phyloP scores from a whole-genome alignment of 2,329 filamentous ascomycete genomes.

The Diaporthe aspalathi region DNA sequence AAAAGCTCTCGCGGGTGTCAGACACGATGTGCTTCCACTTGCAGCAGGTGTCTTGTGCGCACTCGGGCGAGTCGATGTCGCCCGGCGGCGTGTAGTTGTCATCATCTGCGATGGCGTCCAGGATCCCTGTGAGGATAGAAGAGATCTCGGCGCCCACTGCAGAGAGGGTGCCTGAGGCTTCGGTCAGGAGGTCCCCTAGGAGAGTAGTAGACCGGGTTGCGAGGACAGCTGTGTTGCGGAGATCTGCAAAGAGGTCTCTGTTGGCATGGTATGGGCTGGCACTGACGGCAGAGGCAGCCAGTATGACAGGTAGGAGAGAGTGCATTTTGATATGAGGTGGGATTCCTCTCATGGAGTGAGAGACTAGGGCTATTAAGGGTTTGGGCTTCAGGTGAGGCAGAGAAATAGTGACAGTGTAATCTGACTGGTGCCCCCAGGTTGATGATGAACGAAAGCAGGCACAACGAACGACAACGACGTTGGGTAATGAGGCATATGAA shows the following conservation, averaged over 20 bases:
- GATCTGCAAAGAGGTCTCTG: conserved; percentile 15
- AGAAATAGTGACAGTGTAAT: not conserved
- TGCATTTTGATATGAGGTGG: conserved; percentile 5
- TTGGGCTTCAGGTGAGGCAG: not conserved
- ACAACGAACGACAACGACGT: conserved; percentile 5
- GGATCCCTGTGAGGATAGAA: conserved; percentile 11
- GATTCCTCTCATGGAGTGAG: not conserved
- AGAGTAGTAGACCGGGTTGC: conserved; percentile 26
- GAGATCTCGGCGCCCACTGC: conserved; percentile 25
- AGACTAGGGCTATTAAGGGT: not conserved
- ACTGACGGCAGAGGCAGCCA: not conserved
- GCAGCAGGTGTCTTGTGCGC: conserved; percentile 47
- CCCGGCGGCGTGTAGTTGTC: conserved; percentile 15
- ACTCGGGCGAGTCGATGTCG: conserved; percentile 41
- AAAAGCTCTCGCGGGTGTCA: conserved; percentile 46
- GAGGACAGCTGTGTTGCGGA: conserved; percentile 2
- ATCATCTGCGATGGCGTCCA: conserved; percentile 23
- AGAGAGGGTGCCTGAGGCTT: conserved; percentile 19
- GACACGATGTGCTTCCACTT: conserved; percentile 54
- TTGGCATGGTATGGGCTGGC: conserved; percentile 3
- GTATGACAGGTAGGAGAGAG: conserved; percentile 3
- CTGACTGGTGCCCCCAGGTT: not conserved
- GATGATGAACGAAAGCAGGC: not conserved
- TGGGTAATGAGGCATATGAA: not conserved
- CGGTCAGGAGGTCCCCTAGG: conserved; percentile 24